These are phyloP conservation scores for Pezicula carpinea DNA, from an alignment of 2,329 filamentous ascomycete genomes.

Conservation along the genomic window DNA sequence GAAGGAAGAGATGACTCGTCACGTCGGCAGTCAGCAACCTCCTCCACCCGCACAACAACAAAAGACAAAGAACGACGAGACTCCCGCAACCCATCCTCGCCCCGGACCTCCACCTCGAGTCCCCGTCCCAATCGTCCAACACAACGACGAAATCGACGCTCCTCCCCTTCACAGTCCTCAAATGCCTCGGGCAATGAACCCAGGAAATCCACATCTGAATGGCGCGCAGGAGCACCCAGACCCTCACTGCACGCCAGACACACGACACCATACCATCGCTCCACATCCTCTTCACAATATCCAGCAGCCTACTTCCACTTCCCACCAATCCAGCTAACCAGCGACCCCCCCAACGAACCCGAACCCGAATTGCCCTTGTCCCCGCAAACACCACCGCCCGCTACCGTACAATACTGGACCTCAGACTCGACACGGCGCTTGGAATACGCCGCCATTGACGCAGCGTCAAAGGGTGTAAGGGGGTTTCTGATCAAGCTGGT, in stretches of 20 bases:
- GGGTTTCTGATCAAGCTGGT: slow-evolving; percentile 58
- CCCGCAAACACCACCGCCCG: slow-evolving; percentile 42
- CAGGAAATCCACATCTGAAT: slow-evolving; percentile 1
- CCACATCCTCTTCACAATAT: slow-evolving; percentile 1
- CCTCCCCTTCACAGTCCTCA: slow-evolving; percentile 12
- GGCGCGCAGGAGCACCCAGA: slow-evolving; percentile 1
- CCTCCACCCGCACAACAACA: not conserved
- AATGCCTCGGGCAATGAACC: not conserved
- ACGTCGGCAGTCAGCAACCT: not conserved
- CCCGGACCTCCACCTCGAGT: slow-evolving; percentile 14
- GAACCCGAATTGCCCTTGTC: slow-evolving; percentile 31
- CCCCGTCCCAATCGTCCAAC: slow-evolving; percentile 2
- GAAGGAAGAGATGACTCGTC: not conserved
- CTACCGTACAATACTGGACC: slow-evolving; percentile 64
- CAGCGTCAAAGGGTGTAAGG: slow-evolving; percentile 52
- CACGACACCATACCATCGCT: slow-evolving; percentile 6
- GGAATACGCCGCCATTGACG: slow-evolving; percentile 64
- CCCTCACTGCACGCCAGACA: slow-evolving; percentile 5
- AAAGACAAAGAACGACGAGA: too few relatives aligned
- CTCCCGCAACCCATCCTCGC: slow-evolving; percentile 4
- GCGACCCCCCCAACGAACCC: slow-evolving; percentile 3
- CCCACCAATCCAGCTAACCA: slow-evolving; percentile 14
- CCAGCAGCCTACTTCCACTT: slow-evolving; percentile 24
- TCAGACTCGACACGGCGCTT: slow-evolving; percentile 57
- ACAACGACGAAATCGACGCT: slow-evolving; percentile 12